A percentile compares a stretch with the other conserved stretches of the same genome.
Conservation (phyloP, 208 protist species). For the Crithidia fasciculata region DNA sequence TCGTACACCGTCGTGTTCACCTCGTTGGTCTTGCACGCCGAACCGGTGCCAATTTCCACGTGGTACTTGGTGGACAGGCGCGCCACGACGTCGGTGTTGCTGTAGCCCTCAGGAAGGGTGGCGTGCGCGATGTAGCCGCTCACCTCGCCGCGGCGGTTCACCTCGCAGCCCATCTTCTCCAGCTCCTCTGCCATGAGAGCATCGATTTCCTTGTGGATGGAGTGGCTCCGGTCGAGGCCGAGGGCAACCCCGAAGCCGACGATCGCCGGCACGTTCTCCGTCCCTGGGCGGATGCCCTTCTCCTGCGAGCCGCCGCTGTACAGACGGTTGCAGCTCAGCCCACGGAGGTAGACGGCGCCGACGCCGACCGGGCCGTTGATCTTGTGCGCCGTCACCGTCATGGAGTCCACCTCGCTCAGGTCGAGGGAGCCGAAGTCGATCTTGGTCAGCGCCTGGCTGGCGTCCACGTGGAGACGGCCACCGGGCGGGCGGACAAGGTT, state of each 20-base stretch:
- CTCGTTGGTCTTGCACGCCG: conserved; percentile 77
- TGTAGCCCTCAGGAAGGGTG: conserved; percentile 67
- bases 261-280: conserved; percentile 82
- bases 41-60: conserved; percentile 84
- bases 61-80: conserved; percentile 68
- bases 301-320: conserved; percentile 77
- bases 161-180: conserved; percentile 62
- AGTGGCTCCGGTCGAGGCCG: conserved; percentile 63
- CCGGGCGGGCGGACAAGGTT: conserved; percentile 49
- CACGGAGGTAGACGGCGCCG: conserved; percentile 73
- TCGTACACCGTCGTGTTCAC: conserved; percentile 83
- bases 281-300: conserved; percentile 73
- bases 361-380: conserved; percentile 83
- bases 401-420: conserved; percentile 74
- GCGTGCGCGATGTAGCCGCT: conserved; percentile 85
- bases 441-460: conserved; percentile 71
- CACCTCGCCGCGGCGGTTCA: conserved; percentile 81
- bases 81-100: conserved; percentile 80
- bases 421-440: conserved; percentile 66
- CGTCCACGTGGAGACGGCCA: conserved; percentile 77
- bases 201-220: conserved; percentile 67
- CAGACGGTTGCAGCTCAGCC: conserved; percentile 48
- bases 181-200: conserved; percentile 60
- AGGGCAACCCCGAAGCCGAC: conserved; percentile 78
- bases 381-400: conserved; percentile 85